Base-by-base conservation (phyloP, 805 yeast species). In the Nakazawaea ernobii region DNA sequence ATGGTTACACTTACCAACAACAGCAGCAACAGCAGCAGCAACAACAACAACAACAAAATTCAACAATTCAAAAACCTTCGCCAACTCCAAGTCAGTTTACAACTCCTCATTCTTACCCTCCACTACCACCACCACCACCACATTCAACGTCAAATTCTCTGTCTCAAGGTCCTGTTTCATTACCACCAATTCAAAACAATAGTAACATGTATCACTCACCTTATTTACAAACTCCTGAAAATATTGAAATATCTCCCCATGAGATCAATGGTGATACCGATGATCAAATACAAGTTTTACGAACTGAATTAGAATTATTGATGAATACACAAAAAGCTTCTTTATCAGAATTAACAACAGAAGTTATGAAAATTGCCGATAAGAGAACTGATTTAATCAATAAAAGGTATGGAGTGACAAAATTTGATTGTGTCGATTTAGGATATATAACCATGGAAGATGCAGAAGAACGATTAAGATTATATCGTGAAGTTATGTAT, bases 401-500 rank as follows among this genome's bases (percentile, higher is more conserved):
- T 44, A 58, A 53, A 27, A 57, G 42, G 39, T 45, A 43, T 51
- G 58, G 26, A 43, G 59, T 42, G n/a, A 49, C 13, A 14, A 48
- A 35, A 4, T 57, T 65, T 4, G 90, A 84, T 55, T 69, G 84
- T 8, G 69, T 89, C 0, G 66, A 76, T 1, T 59, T 69, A 14
- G 89, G 90, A 0, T 54, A 84, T 2, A 53, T 90, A 8, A 67
- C 84, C 2, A 51, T 66, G 10, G 78, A 71, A 13, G 86, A 88
- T 57, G 90, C 95, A 3, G 63, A 66, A 41, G 46, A 56, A 27
- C 65, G 94, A 29, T 62, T 86, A 28, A 55, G 70, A 1, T 40
- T 74, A 8, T 90, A 83, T 60, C 65, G 73, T 27, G 59, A 62
- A 0, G 59, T 63, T 8, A 60, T 87, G 14, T 74, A 75, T 55